Evolutionary conservation across 257 asterid species (phyloP).

Genomic region (Anisodus acutangulus): DNA sequence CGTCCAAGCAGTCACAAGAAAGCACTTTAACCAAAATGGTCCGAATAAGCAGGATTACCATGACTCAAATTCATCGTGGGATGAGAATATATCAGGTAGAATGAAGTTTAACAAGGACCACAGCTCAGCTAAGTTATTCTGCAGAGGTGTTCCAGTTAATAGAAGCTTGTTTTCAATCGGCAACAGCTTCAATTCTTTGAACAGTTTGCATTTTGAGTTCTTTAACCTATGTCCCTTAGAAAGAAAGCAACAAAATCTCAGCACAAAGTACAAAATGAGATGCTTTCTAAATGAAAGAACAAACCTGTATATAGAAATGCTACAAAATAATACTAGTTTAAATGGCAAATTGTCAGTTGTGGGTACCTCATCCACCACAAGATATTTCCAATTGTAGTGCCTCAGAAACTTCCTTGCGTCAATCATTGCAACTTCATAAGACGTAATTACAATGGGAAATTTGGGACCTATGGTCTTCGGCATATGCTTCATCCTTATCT

Average conservation of each 20-base stretch:
- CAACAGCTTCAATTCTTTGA: constrained; percentile 67
- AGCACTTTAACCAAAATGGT: background rate
- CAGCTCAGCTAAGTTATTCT: constrained; percentile 95
- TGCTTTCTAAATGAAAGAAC: constrained; percentile 2
- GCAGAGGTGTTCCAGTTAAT: constrained; percentile 97
- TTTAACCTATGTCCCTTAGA: constrained; percentile 95
- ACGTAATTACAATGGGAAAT: constrained; percentile 87
- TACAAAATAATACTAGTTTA: background rate
- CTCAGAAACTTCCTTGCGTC: constrained; percentile 68
- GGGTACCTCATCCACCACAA: constrained; percentile 95
- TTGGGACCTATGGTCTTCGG: constrained; percentile 79
- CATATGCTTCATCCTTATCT: constrained; percentile 79
- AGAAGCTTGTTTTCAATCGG: constrained; percentile 88
- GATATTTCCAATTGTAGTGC: constrained; percentile 86
- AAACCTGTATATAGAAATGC: background rate
- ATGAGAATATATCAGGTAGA: constrained; percentile 97
- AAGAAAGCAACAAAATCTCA: constrained; percentile 29
- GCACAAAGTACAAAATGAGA: background rate
- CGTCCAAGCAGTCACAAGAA: background rate
- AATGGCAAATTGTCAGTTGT: constrained; percentile 7
- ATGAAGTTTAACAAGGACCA: constrained; percentile 97
- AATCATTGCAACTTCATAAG: constrained; percentile 79
- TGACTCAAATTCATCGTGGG: constrained; percentile 92
- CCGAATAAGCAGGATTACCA: constrained; percentile 54
- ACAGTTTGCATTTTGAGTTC: constrained; percentile 81